Base-by-base conservation (phyloP, 495 filamentous ascomycete genomes). In the Daldinia loculata region DNA sequence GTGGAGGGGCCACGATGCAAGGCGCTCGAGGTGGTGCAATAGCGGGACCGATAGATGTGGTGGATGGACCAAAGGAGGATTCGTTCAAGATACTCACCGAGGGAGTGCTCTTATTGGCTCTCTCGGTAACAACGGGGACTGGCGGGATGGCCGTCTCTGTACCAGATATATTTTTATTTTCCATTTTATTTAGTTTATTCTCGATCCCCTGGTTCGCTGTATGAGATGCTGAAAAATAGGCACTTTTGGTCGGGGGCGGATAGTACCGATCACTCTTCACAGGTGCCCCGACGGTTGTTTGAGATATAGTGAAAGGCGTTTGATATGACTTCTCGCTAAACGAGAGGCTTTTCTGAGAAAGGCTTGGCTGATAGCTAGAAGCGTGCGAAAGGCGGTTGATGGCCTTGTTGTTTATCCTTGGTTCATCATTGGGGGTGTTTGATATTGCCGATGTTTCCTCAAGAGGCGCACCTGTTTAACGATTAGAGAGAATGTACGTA, bases 211-310 rank as follows among this genome's bases (percentile, higher is more conserved):
- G 68, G 56, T 41, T 53, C 8, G 63, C 1, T 9, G 75, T 68
- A 52, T 70, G 74, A 56, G 75, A 70, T 30, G 74, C 71, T 19
- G 73, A 72, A 43, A 74, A 77, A 53, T 72, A 77, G 17, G 67
- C 74, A 56, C 74, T 77, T n/a, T 72, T 70, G 9, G 74, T 62
- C 4, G 17, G 57, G 7, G 75, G 75, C 11, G 75, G 74, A 56
- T 76, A 77, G 57, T 76, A 52, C 15, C 71, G 70, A 59, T 72
- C 66, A 26, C 59, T 19, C 22, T 58, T 76, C 14, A 48, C 24
- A 52, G 60, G 62, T 6, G 41, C 30, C 14, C 74, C 75, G 27
- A 68, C 56, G 7, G 45, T 26, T 48, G 57, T 65, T 12, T 68
- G 73, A 36, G 70, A 66, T 38, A 67, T 63, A 6, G 70, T 41